Evolutionary conservation across 129 eudicot genomes (phyloP).

Genomic region (Ambrosia artemisiifolia): DNA sequence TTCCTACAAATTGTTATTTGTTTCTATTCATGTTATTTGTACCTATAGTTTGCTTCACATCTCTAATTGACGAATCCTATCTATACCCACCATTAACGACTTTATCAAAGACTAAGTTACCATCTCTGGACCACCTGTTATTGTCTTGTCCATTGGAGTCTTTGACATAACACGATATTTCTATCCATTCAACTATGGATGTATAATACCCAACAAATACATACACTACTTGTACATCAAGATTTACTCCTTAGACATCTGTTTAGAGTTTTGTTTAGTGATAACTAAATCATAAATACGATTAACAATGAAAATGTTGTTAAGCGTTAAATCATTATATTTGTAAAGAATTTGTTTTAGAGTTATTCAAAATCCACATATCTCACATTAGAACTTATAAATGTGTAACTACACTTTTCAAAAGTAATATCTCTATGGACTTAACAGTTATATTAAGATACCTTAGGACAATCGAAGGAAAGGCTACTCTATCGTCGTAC

Average conservation of each 20-base stretch:
- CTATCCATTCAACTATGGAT: background rate
- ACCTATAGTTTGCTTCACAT: background rate
- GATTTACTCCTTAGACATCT: too few species aligned
- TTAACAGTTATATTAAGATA: too few species aligned
- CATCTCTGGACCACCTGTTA: background rate
- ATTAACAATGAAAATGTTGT: background rate
- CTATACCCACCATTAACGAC: background rate
- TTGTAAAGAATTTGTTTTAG: background rate
- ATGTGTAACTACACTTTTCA: background rate
- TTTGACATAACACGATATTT: background rate
- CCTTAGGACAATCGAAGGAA: too few species aligned
- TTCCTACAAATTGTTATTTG: conserved; percentile 2
- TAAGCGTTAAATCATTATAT: background rate
- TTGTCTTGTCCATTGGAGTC: background rate
- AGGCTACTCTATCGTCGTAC: too few species aligned
- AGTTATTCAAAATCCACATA: background rate
- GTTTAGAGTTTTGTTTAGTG: background rate
- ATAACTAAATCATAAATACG: background rate
- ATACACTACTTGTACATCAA: background rate
- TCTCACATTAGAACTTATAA: background rate
- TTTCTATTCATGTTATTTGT: background rate
- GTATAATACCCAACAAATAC: background rate
- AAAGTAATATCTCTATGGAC: background rate
- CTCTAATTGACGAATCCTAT: background rate
- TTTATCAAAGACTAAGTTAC: background rate